Base-by-base conservation (phyloP, 768 basidiomycete genomes). In the Macrolepiota fuliginosa region DNA sequence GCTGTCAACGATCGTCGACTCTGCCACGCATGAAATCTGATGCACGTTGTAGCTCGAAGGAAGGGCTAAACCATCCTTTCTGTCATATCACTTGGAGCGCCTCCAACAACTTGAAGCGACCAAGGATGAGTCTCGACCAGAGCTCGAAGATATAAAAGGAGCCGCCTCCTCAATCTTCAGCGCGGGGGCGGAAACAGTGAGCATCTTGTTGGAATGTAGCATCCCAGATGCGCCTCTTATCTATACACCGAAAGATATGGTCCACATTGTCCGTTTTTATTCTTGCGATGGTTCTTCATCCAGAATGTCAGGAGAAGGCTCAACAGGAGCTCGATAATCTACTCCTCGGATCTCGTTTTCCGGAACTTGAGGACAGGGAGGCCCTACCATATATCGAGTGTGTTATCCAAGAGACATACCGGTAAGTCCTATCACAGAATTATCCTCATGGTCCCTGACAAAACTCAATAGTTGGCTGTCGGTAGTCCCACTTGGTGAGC, bases 131-230 rank as follows among this genome's bases (percentile, higher is more conserved):
- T 24, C 47, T 4, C 9, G 24, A 12, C 11, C 25, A 7, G 47
- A 49, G 6, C 24, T 22, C 9, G 49, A 64, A 49, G 80, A 78
- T 19, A 67, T 64, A 17, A 87, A 88, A 62, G 89, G 89, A 85
- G 84, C 88, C 1, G 90, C 91, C n/a, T 90, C 90, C 71, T 89
- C 89, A 32, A 90, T 92, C 90, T 88, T 22, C 68, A 74, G 79
- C 3, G 84, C 82, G 15, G 86, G 87, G 63, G 76, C 83, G 36
- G 89, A 90, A 64, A 89, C 87, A 0, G 88, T 87, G 50, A 24
- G 71, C 66, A 39, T 42, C 7, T 12, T 49, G 47, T 19, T 45
- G 15, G 13, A 49, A 49, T 24, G 10, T 12, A 1, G 7, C 0
- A 3, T 11, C 12, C 24, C 9, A 12, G 12, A 5, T 19, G 5